A percentile compares a stretch with the other conserved stretches of the same genome.
Conservation (phyloP, 768 basidiomycete species). For the Termitomyces sp. region DNA sequence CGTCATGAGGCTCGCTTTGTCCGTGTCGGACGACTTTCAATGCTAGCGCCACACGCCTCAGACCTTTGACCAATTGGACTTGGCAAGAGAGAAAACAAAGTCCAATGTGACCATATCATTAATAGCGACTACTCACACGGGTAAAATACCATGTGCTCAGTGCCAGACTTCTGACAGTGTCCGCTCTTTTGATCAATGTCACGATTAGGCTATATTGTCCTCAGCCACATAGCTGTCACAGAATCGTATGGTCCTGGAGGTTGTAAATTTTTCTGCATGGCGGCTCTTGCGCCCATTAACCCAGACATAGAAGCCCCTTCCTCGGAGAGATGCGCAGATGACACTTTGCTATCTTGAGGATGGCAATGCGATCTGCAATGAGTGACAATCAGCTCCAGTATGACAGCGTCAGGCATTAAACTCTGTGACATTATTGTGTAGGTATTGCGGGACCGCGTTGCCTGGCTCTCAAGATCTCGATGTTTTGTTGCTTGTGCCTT, state of each 20-base stretch:
- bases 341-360: no score
- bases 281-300: no score
- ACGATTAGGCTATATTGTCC: not conserved
- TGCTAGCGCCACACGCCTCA: not conserved
- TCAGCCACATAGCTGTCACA: not conserved
- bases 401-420: no score
- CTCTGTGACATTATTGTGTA: not conserved
- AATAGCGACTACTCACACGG: not conserved
- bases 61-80: not conserved
- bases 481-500: slow-evolving; percentile 1
- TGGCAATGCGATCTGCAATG: not conserved
- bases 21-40: not conserved
- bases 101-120: not conserved
- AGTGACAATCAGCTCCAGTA: not conserved
- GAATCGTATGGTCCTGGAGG: not conserved
- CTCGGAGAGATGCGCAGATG: not conserved
- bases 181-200: not conserved
- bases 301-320: not conserved
- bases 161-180: not conserved
- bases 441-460: not conserved
- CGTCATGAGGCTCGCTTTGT: not conserved
- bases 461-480: not conserved
- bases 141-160: not conserved
- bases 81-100: not conserved
- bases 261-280: not conserved